Conservation (phyloP, 2,329 filamentous ascomycete genomes). For the Scedosporium aurantiacum region DNA sequence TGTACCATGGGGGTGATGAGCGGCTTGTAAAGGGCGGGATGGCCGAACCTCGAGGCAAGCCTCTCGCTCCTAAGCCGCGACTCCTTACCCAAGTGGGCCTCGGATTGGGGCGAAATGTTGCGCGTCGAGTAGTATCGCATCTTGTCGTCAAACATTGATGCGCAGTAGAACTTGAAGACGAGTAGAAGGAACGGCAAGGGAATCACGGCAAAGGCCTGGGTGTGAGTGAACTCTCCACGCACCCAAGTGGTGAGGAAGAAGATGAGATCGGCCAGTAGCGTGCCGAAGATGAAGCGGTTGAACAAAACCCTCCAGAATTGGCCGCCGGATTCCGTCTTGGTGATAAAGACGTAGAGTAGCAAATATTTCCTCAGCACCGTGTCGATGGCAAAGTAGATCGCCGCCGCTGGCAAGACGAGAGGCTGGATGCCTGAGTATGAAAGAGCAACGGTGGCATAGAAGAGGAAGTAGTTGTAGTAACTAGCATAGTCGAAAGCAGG, state of each 20-base stretch:
- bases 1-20: conserved; percentile 94
- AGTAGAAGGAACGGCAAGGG: conserved; percentile 72
- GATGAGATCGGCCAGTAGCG: conserved; percentile 67
- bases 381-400: conserved; percentile 82
- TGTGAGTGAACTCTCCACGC: conserved; percentile 48
- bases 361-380: conserved; percentile 91
- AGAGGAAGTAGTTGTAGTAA: conserved; percentile 98
- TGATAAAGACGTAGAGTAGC: conserved; percentile 86
- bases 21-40: conserved; percentile 80
- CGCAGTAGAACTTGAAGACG: conserved; percentile 80
- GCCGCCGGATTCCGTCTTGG: conserved; percentile 91
- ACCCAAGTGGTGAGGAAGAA: conserved; percentile 67
- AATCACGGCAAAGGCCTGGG: conserved; percentile 54
- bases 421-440: conserved; percentile 81
- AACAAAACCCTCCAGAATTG: conserved; percentile 85
- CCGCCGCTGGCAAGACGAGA: conserved; percentile 72
- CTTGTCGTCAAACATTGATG: conserved; percentile 61
- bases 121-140: conserved; percentile 70
- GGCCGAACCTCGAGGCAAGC: conserved; percentile 70
- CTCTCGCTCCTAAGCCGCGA: conserved; percentile 51
- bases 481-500: conserved; percentile 88
- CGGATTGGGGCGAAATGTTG: conserved; percentile 36
- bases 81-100: conserved; percentile 38
- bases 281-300: conserved; percentile 82
- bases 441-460: conserved; percentile 81